Conservation (phyloP, 306 rosid species). For the Trichosanthes truncata region DNA sequence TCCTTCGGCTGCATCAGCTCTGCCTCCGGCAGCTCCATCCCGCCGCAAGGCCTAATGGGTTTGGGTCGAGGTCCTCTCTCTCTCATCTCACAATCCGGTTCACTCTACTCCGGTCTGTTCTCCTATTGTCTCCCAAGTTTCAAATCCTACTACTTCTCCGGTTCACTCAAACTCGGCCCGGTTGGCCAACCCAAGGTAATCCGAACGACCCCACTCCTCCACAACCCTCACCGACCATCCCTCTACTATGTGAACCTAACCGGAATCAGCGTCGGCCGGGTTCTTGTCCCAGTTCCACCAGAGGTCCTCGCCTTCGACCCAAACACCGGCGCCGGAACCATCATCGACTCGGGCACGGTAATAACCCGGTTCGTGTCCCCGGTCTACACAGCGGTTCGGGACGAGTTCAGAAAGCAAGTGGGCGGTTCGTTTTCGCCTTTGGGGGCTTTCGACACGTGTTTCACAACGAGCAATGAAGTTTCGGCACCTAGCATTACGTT, state of each 20-base stretch:
- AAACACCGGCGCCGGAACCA: constrained; percentile 65
- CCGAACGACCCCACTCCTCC: constrained; percentile 66
- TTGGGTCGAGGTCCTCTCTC: constrained; percentile 84
- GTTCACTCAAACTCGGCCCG: constrained; percentile 76
- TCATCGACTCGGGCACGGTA: constrained; percentile 81
- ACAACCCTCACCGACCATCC: constrained; percentile 68
- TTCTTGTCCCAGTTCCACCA: constrained; percentile 24
- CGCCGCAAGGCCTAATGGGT: constrained; percentile 80
- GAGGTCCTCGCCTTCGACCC: constrained; percentile 47
- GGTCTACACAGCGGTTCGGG: constrained; percentile 53
- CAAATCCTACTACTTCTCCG: constrained; percentile 84
- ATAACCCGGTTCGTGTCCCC: constrained; percentile 68
- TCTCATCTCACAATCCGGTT: constrained; percentile 49
- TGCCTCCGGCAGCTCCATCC: constrained; percentile 43
- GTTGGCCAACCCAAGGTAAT: constrained; percentile 67
- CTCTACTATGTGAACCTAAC: constrained; percentile 73
- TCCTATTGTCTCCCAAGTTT: constrained; percentile 86
- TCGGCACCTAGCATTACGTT: constrained; percentile 47
- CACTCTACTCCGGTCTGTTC: constrained; percentile 55
- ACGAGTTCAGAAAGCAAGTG: constrained; percentile 75
- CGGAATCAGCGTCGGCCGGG: constrained; percentile 59
- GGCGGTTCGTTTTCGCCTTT: constrained; percentile 43
- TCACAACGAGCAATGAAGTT: constrained; percentile 30
- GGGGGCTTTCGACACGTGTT: constrained; percentile 88
- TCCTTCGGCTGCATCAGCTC: constrained; percentile 60